Conservation (phyloP, 805 yeast species). For the Kazachstania kunashirensis region DNA sequence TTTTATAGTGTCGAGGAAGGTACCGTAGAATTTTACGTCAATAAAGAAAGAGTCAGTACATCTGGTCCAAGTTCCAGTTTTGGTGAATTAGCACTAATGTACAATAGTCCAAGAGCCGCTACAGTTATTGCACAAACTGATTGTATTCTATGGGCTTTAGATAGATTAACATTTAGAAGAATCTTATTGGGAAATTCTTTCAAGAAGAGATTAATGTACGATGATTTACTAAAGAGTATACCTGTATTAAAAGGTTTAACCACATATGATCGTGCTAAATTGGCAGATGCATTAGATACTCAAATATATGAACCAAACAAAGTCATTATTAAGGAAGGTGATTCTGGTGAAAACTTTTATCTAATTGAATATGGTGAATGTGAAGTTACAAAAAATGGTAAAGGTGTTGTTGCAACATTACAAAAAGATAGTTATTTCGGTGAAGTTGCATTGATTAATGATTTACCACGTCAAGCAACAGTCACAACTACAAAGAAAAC, state of each 20-base stretch:
- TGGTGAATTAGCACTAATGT: conserved; percentile 96
- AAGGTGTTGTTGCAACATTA: conserved; percentile 51
- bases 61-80: conserved; percentile 84
- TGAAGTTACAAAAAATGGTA: conserved; percentile 50
- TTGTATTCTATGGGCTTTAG: conserved; percentile 81
- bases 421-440: conserved; percentile 90
- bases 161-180: conserved; percentile 84
- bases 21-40: conserved; percentile 67
- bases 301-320: conserved; percentile 62
- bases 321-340: conserved; percentile 78
- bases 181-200: conserved; percentile 85
- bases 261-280: conserved; percentile 73
- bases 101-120: conserved; percentile 96
- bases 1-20: conserved; percentile 36
- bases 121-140: conserved; percentile 71
- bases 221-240: conserved; percentile 76
- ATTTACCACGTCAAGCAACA: conserved; percentile 89
- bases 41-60: conserved; percentile 53
- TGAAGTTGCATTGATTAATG: conserved; percentile 86
- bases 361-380: conserved; percentile 77
- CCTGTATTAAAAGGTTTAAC: conserved; percentile 68
- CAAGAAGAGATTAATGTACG: conserved; percentile 83
- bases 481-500: conserved; percentile 67
- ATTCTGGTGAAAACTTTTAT: conserved; percentile 66
- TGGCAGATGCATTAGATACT: conserved; percentile 90